Percentiles rank a stretch among this genome's conserved stretches.
Evolutionary conservation across 1,284 basidiomycete species (phyloP).

Genomic region (Pascua sp.): DNA sequence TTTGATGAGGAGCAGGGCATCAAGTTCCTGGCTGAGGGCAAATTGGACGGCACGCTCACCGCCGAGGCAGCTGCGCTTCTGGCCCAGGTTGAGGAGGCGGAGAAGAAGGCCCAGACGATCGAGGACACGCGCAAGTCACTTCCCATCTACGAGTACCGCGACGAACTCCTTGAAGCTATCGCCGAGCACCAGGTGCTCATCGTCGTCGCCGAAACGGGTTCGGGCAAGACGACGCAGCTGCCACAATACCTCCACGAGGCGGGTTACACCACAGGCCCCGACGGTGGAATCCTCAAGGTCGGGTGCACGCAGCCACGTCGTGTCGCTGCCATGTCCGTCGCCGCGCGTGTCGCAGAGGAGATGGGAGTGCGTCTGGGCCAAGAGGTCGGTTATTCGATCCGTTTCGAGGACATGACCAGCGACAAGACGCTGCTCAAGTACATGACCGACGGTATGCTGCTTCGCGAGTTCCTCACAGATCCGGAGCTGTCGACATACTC

Average conservation of each 20-base stretch:
- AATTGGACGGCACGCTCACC: constrained; percentile 71
- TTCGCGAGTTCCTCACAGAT: constrained; percentile 92
- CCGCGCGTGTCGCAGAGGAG: constrained; percentile 97
- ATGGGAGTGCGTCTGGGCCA: constrained; percentile 95
- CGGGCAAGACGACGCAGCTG: constrained; percentile 96
- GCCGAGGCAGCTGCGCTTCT: constrained; percentile 83
- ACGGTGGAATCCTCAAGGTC: constrained; percentile 60
- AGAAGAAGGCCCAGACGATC: constrained; percentile 79
- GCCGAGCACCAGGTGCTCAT: constrained; percentile 87
- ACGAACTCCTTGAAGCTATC: constrained; percentile 83
- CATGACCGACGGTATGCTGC: constrained; percentile 98
- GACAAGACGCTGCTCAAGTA: constrained; percentile 97
- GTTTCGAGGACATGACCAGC: constrained; percentile 98
- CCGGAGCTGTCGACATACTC: constrained; percentile 90
- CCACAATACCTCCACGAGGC: constrained; percentile 98
- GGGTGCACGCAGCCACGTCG: constrained; percentile 98
- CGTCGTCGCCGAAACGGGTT: constrained; percentile 89
- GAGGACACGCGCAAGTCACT: constrained; percentile 87
- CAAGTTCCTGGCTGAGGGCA: constrained; percentile 84
- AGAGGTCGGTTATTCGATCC: constrained; percentile 97
- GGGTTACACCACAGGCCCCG: constrained; percentile 81
- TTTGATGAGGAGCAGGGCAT: constrained; percentile 98
- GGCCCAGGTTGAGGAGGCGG: constrained; percentile 85
- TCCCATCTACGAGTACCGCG: constrained; percentile 81
- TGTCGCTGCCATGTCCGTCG: constrained; percentile 98